A percentile compares a stretch with the other conserved stretches of the same genome.
Evolutionary conservation across 441 rosid genomes (phyloP).

Genomic region (Rhodomyrtus psidioides): DNA sequence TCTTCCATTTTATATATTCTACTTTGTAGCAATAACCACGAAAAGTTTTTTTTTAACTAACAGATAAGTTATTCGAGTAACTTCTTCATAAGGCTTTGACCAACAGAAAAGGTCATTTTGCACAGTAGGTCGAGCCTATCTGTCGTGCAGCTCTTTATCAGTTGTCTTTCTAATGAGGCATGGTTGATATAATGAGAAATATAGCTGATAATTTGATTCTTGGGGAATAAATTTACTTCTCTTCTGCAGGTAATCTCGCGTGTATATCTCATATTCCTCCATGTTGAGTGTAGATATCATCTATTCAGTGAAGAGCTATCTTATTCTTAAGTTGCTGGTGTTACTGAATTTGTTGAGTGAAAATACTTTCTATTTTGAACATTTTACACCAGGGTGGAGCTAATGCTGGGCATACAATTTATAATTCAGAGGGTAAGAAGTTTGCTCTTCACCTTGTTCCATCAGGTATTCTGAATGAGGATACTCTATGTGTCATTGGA

Average conservation of each 20-base stretch:
- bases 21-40: not conserved
- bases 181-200: not conserved
- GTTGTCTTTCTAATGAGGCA: not conserved
- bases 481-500: slow-evolving; percentile 82
- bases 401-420: slow-evolving; percentile 99
- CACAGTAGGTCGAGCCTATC: not conserved
- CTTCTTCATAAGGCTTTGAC: not conserved
- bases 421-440: slow-evolving; percentile 84
- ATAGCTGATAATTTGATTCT: not conserved
- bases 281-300: not conserved
- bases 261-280: not conserved
- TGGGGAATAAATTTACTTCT: not conserved
- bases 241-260: not conserved
- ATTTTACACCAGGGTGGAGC: slow-evolving; percentile 74
- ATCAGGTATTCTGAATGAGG: slow-evolving; percentile 84
- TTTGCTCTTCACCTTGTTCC: slow-evolving; percentile 97
- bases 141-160: not conserved
- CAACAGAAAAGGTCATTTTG: not conserved
- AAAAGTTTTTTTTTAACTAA: not conserved
- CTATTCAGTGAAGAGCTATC: not conserved
- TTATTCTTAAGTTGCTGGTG: not conserved
- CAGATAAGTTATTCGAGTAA: not conserved
- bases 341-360: not conserved
- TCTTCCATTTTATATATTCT: not conserved
- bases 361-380: not conserved